Percentiles rank a stretch among this genome's conserved stretches.
phyloP scores from a whole-genome alignment of 495 filamentous ascomycete genomes.

The Aspergillus bertholletiae region DNA sequence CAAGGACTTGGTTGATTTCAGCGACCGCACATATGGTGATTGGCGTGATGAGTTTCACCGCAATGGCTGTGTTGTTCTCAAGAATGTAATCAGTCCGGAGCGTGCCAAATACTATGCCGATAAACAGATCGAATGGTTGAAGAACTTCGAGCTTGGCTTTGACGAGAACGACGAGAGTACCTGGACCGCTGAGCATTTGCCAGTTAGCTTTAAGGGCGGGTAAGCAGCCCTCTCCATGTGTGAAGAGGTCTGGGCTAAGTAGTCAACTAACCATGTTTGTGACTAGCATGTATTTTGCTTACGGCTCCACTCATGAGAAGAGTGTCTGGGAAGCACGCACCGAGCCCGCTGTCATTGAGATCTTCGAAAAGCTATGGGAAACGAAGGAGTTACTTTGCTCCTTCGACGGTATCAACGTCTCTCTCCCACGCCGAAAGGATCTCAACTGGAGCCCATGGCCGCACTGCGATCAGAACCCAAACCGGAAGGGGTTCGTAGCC shows the following conservation, averaged over 20 bases:
- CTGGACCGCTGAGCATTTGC: conserved; percentile 37
- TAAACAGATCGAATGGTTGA: conserved; percentile 36
- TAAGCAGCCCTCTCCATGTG: conserved; percentile 1
- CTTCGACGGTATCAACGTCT: conserved; percentile 38
- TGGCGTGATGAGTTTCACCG: conserved; percentile 37
- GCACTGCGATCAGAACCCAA: conserved; percentile 37
- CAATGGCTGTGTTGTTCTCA: conserved; percentile 33
- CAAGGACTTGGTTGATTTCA: conserved; percentile 21
- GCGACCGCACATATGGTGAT: conserved; percentile 26
- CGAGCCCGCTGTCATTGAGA: conserved; percentile 37
- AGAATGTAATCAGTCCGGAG: conserved; percentile 26
- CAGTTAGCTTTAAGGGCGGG: conserved; percentile 35
- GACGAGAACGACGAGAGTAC: conserved; percentile 33
- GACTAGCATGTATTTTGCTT: conserved; percentile 29
- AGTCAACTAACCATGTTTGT: not conserved
- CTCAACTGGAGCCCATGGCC: conserved; percentile 33
- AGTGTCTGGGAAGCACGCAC: conserved; percentile 33
- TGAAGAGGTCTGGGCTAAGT: not conserved
- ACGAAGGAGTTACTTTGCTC: conserved; percentile 36
- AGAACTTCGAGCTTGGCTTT: conserved; percentile 37
- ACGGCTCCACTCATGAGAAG: conserved; percentile 25
- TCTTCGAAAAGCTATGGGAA: conserved; percentile 38
- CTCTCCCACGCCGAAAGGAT: conserved; percentile 27
- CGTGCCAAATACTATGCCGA: conserved; percentile 29
- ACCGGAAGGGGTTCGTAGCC: conserved; percentile 29